These are phyloP conservation scores for Holtermanniella nyarrowii DNA, from an alignment of 768 basidiomycete genomes.

Conservation along the genomic window DNA sequence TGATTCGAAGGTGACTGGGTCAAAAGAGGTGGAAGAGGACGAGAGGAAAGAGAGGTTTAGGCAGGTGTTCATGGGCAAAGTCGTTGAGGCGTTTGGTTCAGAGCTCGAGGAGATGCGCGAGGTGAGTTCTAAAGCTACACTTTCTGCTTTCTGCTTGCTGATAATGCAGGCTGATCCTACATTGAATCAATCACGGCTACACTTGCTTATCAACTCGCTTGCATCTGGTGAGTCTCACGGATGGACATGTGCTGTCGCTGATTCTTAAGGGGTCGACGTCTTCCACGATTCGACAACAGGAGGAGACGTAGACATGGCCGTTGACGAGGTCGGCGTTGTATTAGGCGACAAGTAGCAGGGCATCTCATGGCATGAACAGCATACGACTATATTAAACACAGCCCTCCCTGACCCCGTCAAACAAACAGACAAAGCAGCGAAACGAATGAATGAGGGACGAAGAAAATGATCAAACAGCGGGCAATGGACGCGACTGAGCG, in stretches of 20 bases:
- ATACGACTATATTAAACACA: background rate
- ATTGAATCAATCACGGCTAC: slow-evolving; percentile 4
- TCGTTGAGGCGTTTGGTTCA: slow-evolving; percentile 13
- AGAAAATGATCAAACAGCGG: background rate
- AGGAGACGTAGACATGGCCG: background rate
- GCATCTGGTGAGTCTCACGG: slow-evolving; percentile 7
- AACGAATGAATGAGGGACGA: no score
- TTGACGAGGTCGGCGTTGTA: slow-evolving; percentile 2
- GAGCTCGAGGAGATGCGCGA: slow-evolving; percentile 13
- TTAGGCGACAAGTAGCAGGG: background rate
- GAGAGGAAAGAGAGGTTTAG: slow-evolving; percentile 11
- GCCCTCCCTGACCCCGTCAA: background rate
- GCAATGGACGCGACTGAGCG: background rate
- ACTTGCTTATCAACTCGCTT: slow-evolving; percentile 12
- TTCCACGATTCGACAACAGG: background rate
- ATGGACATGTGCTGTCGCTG: background rate
- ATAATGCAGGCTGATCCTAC: slow-evolving; percentile 8
- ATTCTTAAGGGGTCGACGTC: slow-evolving; percentile 1
- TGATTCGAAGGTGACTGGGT: slow-evolving; percentile 1
- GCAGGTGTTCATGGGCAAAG: slow-evolving; percentile 21
- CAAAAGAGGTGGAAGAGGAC: background rate
- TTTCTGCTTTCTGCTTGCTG: background rate
- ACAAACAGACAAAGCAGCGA: no score
- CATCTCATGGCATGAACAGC: background rate
- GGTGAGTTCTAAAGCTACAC: slow-evolving; percentile 2